Percentiles rank a stretch among this genome's conserved stretches.
phyloP scores from a whole-genome alignment of 2,329 filamentous ascomycete species.

The Plenodomus biglobosus region DNA sequence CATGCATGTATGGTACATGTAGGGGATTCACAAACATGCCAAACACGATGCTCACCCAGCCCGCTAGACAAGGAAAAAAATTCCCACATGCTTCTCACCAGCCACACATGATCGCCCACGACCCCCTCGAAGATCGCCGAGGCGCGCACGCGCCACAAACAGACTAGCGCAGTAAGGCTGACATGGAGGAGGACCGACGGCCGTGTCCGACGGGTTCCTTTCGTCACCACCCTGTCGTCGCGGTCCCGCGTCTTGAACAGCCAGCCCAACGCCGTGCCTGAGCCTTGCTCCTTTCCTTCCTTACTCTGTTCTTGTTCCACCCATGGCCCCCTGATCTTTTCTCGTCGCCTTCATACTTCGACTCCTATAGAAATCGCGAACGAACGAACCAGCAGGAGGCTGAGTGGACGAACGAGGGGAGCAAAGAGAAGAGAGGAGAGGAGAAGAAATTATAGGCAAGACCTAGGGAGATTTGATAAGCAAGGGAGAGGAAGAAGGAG shows the following conservation, averaged over 20 bases:
- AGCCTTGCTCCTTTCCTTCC: too few species aligned
- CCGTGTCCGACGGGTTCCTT: slow-evolving; percentile 1
- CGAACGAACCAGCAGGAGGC: background rate
- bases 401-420: too few species aligned
- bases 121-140: slow-evolving; percentile 10
- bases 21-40: too few species aligned
- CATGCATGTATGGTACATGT: too few species aligned
- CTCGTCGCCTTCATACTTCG: background rate
- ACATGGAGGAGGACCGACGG: slow-evolving; percentile 2
- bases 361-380: background rate
- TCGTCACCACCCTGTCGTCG: slow-evolving; percentile 14
- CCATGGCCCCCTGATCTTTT: slow-evolving; percentile 1
- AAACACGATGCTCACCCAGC: too few species aligned
- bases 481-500: background rate
- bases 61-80: too few species aligned
- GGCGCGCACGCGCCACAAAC: slow-evolving; percentile 9
- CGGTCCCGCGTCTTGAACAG: slow-evolving; percentile 1
- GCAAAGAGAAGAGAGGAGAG: too few species aligned
- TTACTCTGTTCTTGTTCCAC: too few species aligned
- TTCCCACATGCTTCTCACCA: too few species aligned
- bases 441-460: too few species aligned
- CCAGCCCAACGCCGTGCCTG: too few species aligned
- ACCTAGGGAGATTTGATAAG: too few species aligned
- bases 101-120: background rate
- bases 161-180: slow-evolving; percentile 26